A percentile compares a stretch with the other conserved stretches of the same genome.
Evolutionary conservation across 1,284 basidiomycete species (phyloP).

Genomic region (Garcileccinum viscosum): DNA sequence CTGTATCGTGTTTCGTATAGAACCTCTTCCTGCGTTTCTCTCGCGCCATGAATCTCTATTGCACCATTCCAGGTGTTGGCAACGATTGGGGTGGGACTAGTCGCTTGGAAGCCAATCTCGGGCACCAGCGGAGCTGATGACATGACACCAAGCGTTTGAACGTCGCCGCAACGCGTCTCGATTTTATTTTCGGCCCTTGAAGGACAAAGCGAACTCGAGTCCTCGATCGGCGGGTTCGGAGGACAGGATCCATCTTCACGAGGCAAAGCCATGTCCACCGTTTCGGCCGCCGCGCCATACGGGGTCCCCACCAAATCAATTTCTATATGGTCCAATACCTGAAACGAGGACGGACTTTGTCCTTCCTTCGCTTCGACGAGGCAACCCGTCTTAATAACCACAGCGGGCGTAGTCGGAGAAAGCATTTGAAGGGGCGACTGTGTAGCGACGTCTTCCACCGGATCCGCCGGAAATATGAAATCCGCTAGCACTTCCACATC

Average conservation of each 20-base stretch:
- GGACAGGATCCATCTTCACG: not conserved
- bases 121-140: not conserved
- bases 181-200: not conserved
- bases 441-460: conserved; percentile 18
- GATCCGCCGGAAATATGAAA: not conserved
- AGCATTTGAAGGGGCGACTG: conserved; percentile 19
- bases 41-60: not conserved
- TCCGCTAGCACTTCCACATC: not conserved
- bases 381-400: conserved; percentile 13
- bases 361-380: not conserved
- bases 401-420: conserved; percentile 7
- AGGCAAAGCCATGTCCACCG: not conserved
- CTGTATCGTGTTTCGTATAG: conserved; percentile 3
- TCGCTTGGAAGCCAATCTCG: not conserved
- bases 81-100: not conserved
- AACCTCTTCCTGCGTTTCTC: not conserved
- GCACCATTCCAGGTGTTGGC: not conserved
- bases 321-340: not conserved
- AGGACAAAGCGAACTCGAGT: not conserved
- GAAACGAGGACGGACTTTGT: not conserved
- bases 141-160: not conserved
- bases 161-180: not conserved
- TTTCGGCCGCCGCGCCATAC: not conserved
- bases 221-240: not conserved
- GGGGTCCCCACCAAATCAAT: not conserved